Conservation (phyloP, 2,329 filamentous ascomycete genomes). For the Colletotrichum paranaense region DNA sequence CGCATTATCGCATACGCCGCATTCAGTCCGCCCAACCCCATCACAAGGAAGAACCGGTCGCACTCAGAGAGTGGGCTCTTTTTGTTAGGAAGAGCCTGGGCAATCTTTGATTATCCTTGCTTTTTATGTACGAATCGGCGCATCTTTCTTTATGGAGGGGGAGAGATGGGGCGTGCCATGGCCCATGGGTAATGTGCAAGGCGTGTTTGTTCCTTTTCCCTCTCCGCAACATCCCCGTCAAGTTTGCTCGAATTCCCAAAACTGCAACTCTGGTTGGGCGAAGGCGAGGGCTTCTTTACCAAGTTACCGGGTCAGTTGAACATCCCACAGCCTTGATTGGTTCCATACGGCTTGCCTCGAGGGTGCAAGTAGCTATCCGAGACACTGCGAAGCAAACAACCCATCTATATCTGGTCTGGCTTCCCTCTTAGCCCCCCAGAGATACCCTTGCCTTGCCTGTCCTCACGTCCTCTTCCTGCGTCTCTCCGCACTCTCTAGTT, state of each 20-base stretch:
- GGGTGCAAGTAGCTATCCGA: slow-evolving; percentile 20
- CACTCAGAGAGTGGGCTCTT: background rate
- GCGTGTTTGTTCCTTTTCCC: background rate
- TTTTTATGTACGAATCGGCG: background rate
- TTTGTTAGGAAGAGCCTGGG: background rate
- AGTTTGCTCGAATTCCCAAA: background rate
- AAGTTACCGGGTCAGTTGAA: slow-evolving; percentile 16
- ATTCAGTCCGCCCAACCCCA: background rate
- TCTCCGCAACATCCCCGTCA: background rate
- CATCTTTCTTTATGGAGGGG: background rate
- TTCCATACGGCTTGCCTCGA: background rate
- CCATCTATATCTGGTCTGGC: slow-evolving; percentile 21
- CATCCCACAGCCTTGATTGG: slow-evolving; percentile 23
- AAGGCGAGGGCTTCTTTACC: background rate
- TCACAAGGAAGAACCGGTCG: background rate
- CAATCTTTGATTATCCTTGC: background rate
- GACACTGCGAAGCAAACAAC: slow-evolving; percentile 24
- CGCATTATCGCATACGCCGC: background rate
- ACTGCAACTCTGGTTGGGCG: slow-evolving; percentile 14
- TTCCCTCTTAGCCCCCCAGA: background rate
- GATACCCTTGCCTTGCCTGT: background rate
- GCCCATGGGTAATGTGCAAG: background rate
- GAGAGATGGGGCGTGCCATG: background rate
- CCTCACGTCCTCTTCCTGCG: background rate
- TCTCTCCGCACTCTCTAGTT: background rate